Base-by-base conservation (phyloP, 139 green algal species). In the Chlamydomonas sp. region DNA sequence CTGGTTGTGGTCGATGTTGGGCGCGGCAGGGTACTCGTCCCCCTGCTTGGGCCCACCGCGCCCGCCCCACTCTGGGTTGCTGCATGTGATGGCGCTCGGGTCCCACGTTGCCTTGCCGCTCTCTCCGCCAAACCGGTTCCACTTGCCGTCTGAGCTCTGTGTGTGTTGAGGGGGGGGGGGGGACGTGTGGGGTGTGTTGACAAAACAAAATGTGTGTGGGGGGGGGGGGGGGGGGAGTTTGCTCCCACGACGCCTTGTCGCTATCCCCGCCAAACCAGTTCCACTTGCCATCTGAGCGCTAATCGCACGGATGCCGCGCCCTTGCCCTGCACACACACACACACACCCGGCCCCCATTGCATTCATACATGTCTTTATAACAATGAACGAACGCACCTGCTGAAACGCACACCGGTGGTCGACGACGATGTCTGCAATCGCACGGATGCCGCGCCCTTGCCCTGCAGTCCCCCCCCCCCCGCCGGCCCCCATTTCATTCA, bases 1-100 rank as follows among this genome's bases (percentile, higher is more conserved):
- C 68, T 84, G 79, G 3, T 80, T 87, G 87, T 98, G 92, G 80
- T 98, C 92, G 49, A 98, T 88, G 79, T 98, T 97, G 50, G 92
- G 92, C 48, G 92, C 92, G 2, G 90, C 92, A 3, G 79, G 47
- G 72, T 96, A 97, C 76, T 95, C 87, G 48, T 97, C 90, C 2
- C 85, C 82, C 57, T 82, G 85, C 73, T 94, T 93, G 35, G 71
- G 81, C 26, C 57, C 72, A 8, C 92, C 92, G 22, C 73, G 78
- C 28, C 92, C 92, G 24, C 88, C 90, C 78, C 87, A 98, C 1
- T 80, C 80, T 0, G 84, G 79, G 82, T 96, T 96, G 82, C 95
- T 91, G 63, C 65, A 81, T 73, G 79, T 90, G 71, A 98, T 90
- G 65, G 77, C 83, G 13, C 50, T 78, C 36, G 78, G 69, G 81